Base-by-base conservation (phyloP, 257 asterid genomes). In the Galeopsis tetrahit region DNA sequence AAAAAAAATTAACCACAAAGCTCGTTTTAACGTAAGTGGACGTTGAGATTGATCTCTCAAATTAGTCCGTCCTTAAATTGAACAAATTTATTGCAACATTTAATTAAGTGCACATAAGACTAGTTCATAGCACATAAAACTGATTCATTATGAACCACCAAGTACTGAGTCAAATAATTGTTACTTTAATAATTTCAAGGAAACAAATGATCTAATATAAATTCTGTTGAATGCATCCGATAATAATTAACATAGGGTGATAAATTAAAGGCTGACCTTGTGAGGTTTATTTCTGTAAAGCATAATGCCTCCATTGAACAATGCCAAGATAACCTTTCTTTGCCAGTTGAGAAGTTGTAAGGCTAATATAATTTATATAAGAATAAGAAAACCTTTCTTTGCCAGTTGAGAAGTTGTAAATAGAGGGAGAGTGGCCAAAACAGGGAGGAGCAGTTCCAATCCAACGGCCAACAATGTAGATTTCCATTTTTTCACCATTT, bases 381-480 rank as follows among this genome's bases (percentile, higher is more conserved):
- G 28, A 21, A 21, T 21, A 21, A 21, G 28, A 21, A 21, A 21
- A 21, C 28, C 28, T 21, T 21, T 21, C 28, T 21, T 21, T 0
- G 28, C 28, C 28, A 21, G 28, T 21, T 21, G 1, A 15, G 98
- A 90, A 14, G 97, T 90, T 32, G 93, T 48, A 69, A 90, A 90
- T 15, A 96, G 96, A 38, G 98, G 90, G 31, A 97, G 85, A 72
- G 97, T 88, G 74, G 90, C 66, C 13, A 92, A 49, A 77, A 92
- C 96, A 17, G 98, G 90, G n/a, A 92, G 88, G 68, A 90, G 9
- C 69, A 90, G 98, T 0, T 97, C 98, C 80, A 92, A 77, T 15
- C 62, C 84, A 68, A 92, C 91, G 51, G 84, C 95, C 76, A 85
- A 36, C 58, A 88, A 64, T 28, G 97, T 84, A 61, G 55, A 74